Conservation (phyloP, 495 filamentous ascomycete species). For the Neurospora africana region DNA sequence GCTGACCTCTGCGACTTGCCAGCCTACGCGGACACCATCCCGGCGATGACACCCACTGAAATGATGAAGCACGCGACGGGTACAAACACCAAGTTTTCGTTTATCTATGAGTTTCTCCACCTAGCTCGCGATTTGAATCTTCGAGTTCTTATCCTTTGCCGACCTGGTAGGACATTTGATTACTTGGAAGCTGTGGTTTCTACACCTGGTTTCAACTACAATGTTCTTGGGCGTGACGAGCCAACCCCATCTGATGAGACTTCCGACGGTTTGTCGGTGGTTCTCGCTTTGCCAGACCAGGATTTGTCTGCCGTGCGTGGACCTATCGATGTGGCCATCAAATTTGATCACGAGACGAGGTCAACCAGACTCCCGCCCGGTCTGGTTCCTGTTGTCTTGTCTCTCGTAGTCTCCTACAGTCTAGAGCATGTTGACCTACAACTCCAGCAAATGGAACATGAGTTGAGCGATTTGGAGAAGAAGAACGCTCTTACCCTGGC, state of each 20-base stretch:
- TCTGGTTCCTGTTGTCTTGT: constrained; percentile 20
- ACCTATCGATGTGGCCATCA: constrained; percentile 27
- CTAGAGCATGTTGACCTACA: constrained; percentile 37
- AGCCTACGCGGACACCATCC: constrained; percentile 24
- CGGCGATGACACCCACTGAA: constrained; percentile 16
- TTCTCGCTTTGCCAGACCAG: constrained; percentile 11
- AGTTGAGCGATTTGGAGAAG: constrained; percentile 23
- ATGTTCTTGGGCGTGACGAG: constrained; percentile 6
- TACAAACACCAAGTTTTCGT: constrained; percentile 37
- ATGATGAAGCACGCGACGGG: constrained; percentile 27
- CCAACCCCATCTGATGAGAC: background rate
- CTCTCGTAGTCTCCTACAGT: constrained; percentile 26
- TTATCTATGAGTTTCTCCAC: constrained; percentile 32
- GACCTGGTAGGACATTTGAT: constrained; percentile 25
- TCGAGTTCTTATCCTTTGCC: constrained; percentile 31
- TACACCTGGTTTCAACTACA: constrained; percentile 15
- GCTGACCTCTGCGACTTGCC: constrained; percentile 34
- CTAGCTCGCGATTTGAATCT: constrained; percentile 19
- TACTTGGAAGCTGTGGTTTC: constrained; percentile 28
- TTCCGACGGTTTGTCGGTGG: constrained; percentile 7
- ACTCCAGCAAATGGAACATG: constrained; percentile 12
- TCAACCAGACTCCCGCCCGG: constrained; percentile 7
- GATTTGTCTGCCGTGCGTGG: constrained; percentile 9
- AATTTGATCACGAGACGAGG: constrained; percentile 30
- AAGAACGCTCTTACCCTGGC: constrained; percentile 32